A percentile compares a stretch with the other conserved stretches of the same genome.
Conservation (phyloP, 1,139 yeast genomes). For the Lodderomyces margitis region DNA sequence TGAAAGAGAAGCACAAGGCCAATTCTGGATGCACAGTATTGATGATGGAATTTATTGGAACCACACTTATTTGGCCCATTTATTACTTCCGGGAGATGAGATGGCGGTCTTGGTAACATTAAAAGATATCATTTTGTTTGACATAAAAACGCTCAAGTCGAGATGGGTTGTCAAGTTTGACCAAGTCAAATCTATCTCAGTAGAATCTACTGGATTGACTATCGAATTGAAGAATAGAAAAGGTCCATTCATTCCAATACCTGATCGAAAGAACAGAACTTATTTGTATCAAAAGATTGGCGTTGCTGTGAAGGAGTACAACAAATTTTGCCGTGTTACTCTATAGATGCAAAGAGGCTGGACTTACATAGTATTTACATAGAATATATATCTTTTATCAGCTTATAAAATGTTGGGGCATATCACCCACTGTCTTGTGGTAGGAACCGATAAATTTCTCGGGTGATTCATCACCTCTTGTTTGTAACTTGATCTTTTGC, state of each 20-base stretch:
- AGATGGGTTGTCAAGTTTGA: slow-evolving; percentile 69
- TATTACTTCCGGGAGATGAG: slow-evolving; percentile 77
- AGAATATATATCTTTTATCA: slow-evolving; percentile 5
- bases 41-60: slow-evolving; percentile 74
- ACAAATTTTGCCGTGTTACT: slow-evolving; percentile 54
- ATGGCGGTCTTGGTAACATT: slow-evolving; percentile 75
- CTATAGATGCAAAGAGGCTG: slow-evolving; percentile 21
- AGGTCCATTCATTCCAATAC: slow-evolving; percentile 78
- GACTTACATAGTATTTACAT: slow-evolving; percentile 6
- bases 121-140: slow-evolving; percentile 65
- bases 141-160: slow-evolving; percentile 56
- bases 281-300: slow-evolving; percentile 74
- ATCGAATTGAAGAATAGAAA: slow-evolving; percentile 59
- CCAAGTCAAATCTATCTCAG: slow-evolving; percentile 62
- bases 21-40: slow-evolving; percentile 81
- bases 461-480: slow-evolving; percentile 47
- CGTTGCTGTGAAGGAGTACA: slow-evolving; percentile 77
- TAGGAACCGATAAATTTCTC: slow-evolving; percentile 11
- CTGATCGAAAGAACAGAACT: slow-evolving; percentile 61
- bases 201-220: slow-evolving; percentile 78
- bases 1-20: slow-evolving; percentile 91
- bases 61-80: slow-evolving; percentile 83
- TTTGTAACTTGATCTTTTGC: slow-evolving; percentile 50
- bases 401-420: slow-evolving; percentile 13
- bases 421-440: slow-evolving; percentile 13